Percentiles rank a stretch among this genome's conserved stretches.
Conservation (phyloP, 148 eudicot species). For the Cornus kousa region DNA sequence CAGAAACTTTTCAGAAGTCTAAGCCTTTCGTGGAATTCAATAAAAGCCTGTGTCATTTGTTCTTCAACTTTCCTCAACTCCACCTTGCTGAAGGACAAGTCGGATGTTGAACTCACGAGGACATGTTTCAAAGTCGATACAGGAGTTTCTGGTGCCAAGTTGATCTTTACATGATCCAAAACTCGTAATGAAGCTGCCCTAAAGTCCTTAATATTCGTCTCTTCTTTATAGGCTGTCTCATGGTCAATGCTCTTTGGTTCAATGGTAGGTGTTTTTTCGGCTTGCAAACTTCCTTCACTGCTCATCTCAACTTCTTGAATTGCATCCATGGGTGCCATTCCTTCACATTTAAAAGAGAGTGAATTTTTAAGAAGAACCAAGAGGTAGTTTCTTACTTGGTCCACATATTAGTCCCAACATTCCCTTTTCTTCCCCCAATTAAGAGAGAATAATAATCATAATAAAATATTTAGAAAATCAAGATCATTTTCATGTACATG, state of each 20-base stretch:
- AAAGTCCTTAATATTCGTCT: neutral
- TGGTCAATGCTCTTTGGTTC: constrained; percentile 7
- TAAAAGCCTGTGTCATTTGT: constrained; percentile 30
- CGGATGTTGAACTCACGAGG: constrained; percentile 14
- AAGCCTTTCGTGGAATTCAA: constrained; percentile 35
- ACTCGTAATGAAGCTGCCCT: constrained; percentile 19
- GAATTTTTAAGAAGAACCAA: neutral
- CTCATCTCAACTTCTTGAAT: constrained; percentile 31
- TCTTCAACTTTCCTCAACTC: constrained; percentile 33
- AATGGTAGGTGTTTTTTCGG: neutral
- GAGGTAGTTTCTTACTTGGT: too few species aligned
- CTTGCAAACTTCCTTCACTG: neutral
- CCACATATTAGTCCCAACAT: too few species aligned
- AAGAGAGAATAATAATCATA: too few species aligned
- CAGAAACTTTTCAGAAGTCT: constrained; percentile 36
- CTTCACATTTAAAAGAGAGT: constrained; percentile 13
- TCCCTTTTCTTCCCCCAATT: too few species aligned
- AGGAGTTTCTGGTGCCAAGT: constrained; percentile 23
- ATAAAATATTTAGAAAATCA: too few species aligned
- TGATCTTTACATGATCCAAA: constrained; percentile 27
- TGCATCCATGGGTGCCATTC: constrained; percentile 11
- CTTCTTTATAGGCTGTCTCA: neutral
- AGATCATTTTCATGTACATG: too few species aligned
- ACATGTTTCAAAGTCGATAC: constrained; percentile 25
- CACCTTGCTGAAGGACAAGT: constrained; percentile 26